Evolutionary conservation across 352 stramenopile genomes (phyloP), one percentile per base, ranked within the genome.

Genomic region (Phytophthora tubulina): DNA sequence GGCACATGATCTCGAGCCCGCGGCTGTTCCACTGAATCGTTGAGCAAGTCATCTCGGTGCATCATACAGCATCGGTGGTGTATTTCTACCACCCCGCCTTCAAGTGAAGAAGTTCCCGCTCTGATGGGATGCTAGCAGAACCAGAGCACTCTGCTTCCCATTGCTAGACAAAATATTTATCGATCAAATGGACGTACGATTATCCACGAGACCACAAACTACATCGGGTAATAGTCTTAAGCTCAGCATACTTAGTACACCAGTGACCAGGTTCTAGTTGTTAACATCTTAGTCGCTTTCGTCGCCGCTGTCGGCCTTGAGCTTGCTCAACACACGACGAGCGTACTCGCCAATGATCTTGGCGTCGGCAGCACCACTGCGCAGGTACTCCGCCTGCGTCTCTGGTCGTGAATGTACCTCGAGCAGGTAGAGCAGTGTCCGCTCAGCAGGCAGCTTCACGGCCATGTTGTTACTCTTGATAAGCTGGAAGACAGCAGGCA

Each of bases 381-480:
- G 78, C 46, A 91, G 64, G 55, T 92, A 97, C 49, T 91, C 82
- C 17, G 78, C 65, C 36, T 94, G 79, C n/a, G 90, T 95, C 60
- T 94, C 88, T 0, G 91, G 85, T 2, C 89, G 88, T 44, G 88
- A 81, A 51, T 95, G 85, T 49, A 97, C 86, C 53, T 97, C 88
- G 17, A 97, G 80, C 74, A 97, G 49, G 57, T 97, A 96, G 27
- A 97, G 69, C 68, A 97, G 73, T 52, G 90, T 85, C 35, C 91
- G 86, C 64, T 97, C 91, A 39, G 90, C 90, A 11, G 85, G 84
- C 54, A 96, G 70, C 80, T 97, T 97, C 53, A 96, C 89, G 0
- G 86, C 84, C 57, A 97, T 85, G 72, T 97, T 96, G 70, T 90
- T 90, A 79, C 90, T 92, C 82, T 96, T 96, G 76, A 97, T 94